Evolutionary conservation across 192 early-diverging fungal species (phyloP).

Genomic region (Phycomyces blakesleeanus): DNA sequence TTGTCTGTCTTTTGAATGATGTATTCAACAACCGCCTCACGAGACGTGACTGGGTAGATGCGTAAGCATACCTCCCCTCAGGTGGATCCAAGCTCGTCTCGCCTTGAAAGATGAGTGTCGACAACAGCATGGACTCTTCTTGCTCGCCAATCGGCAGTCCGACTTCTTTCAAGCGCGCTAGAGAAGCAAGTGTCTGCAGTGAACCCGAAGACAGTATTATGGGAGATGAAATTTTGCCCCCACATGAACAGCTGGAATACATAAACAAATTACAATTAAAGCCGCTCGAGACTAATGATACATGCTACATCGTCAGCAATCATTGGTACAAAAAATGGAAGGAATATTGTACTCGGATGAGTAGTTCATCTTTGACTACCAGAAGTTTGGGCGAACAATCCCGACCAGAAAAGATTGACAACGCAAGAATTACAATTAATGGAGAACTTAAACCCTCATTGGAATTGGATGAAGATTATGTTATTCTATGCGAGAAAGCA

Average conservation of each 20-base stretch:
- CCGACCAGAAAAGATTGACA: slow-evolving; percentile 41
- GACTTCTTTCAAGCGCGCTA: background rate
- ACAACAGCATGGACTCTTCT: too few relatives aligned
- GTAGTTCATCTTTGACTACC: slow-evolving; percentile 8
- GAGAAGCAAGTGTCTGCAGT: background rate
- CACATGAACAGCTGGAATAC: background rate
- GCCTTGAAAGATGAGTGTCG: too few relatives aligned
- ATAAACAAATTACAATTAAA: background rate
- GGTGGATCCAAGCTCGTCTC: too few relatives aligned
- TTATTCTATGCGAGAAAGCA: slow-evolving; percentile 36
- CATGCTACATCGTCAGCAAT: slow-evolving; percentile 47
- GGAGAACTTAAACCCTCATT: slow-evolving; percentile 35
- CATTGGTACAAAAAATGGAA: slow-evolving; percentile 48
- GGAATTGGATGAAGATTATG: slow-evolving; percentile 26
- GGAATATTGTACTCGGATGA: slow-evolving; percentile 38
- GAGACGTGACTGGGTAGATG: background rate
- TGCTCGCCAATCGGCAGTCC: background rate
- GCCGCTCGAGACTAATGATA: slow-evolving; percentile 9
- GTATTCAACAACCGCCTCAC: background rate
- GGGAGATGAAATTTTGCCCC: background rate
- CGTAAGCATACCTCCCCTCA: background rate
- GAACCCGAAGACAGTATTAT: background rate
- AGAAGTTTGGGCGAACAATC: slow-evolving; percentile 9
- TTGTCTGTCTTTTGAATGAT: slow-evolving; percentile 1
- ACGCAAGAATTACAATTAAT: slow-evolving; percentile 28